Evolutionary conservation across 805 yeast genomes (phyloP), one percentile per base, ranked within the genome.

Genomic region (Candida railenensis): DNA sequence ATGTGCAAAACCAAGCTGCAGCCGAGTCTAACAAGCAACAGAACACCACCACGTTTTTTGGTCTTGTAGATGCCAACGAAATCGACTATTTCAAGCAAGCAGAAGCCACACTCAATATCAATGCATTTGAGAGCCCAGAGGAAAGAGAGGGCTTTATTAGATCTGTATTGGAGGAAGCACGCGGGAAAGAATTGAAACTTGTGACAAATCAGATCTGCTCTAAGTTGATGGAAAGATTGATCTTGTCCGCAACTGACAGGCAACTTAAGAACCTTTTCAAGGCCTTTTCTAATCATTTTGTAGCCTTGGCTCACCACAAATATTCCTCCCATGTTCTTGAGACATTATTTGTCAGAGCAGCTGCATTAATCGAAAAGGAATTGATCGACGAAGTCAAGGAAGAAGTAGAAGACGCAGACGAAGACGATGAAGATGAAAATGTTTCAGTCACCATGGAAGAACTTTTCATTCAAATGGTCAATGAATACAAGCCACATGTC

Each of bases 131-230:
- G 16, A 67, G 74, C 15, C 74, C 78, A 3, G 96, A 88, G 45
- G 97, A 91, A 52, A 78, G 83, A 54, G 65, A 63, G 5, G 84
- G 85, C 1, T 90, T 92, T 58, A 82, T 89, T 25, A 65, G 77
- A 2, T 84, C 94, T 55, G 87, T 92, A 1, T 75, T 91, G 53
- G 92, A 85, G 53, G 99, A 94, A 69, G 79, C 90, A 19, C 74
- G 77, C 41, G 97, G 96, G 2, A 90, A 91, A 57, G 98, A 92
- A 65, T 71, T 94, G 54, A 92, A 94, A 65, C 74, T 92, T 36
- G 96, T 87, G 3, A 92, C 97, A 2, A 91, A 92, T 59, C 97
- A 91, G 60, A 89, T 92, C 47, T 90, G 97, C 64, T 92, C 98
- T 20, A 92, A 92, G 62, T 74, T 94, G 48, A 76, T 94, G 73